These are phyloP conservation scores for Silene latifolia DNA, from an alignment of 148 eudicot species.

Conservation along the genomic window DNA sequence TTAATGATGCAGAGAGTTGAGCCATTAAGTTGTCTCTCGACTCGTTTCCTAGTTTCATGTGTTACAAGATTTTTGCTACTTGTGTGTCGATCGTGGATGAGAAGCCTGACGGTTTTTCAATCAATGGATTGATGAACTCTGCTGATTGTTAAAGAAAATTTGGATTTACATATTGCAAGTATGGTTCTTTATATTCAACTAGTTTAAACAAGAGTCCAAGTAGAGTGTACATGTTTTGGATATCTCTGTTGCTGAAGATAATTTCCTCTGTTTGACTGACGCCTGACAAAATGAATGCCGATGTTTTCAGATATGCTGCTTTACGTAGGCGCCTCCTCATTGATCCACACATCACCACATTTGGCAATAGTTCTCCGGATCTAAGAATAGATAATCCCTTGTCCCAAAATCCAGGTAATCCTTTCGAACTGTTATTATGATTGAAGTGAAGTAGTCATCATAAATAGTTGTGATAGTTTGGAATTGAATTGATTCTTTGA, in stretches of 20 bases:
- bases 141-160: not conserved
- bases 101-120: not conserved
- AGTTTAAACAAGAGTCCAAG: not conserved
- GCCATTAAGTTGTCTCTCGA: not conserved
- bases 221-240: not conserved
- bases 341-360: conserved; percentile 66
- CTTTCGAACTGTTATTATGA: conserved; percentile 9
- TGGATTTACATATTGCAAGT: not conserved
- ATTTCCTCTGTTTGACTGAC: not conserved
- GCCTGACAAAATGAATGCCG: conserved; percentile 3
- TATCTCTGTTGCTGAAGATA: not conserved
- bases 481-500: not conserved
- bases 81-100: not conserved
- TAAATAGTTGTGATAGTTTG: not conserved
- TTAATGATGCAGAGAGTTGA: not conserved
- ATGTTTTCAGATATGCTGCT: conserved; percentile 63
- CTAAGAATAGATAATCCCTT: conserved; percentile 78
- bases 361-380: conserved; percentile 57
- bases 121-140: not conserved
- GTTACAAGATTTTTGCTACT: too few species aligned
- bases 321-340: conserved; percentile 69
- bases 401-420: conserved; percentile 86
- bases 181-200: not conserved
- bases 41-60: too few species aligned
- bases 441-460: not conserved